Percentiles rank a stretch among this genome's conserved stretches.
Evolutionary conservation across 2,329 filamentous ascomycete genomes (phyloP).

Genomic region (Penicillium hordei): DNA sequence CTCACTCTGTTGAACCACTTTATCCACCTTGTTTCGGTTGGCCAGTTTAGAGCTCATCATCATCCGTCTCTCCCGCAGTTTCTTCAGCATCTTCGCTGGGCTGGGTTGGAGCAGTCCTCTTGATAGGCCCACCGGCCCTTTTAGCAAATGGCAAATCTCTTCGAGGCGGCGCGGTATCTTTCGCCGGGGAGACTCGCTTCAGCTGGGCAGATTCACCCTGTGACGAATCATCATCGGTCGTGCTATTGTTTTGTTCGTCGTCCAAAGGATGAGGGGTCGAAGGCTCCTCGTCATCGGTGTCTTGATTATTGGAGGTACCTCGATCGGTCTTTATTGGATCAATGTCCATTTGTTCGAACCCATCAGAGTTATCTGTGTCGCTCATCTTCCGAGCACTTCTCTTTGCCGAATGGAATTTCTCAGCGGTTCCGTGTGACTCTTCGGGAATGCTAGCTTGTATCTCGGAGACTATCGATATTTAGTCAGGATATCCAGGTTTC

Average conservation of each 20-base stretch:
- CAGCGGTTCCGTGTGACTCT: slow-evolving; percentile 13
- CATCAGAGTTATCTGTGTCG: slow-evolving; percentile 33
- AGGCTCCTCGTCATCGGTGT: slow-evolving; percentile 28
- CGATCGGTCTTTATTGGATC: slow-evolving; percentile 22
- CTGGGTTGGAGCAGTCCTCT: slow-evolving; percentile 4
- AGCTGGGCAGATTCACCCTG: neutral
- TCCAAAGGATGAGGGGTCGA: slow-evolving; percentile 37
- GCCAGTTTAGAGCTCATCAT: slow-evolving; percentile 41
- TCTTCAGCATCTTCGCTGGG: slow-evolving; percentile 23
- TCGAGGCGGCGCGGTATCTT: slow-evolving; percentile 32
- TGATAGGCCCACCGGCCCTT: slow-evolving; percentile 11
- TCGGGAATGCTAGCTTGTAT: slow-evolving; percentile 22
- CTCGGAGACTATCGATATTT: slow-evolving; percentile 26
- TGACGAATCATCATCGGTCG: slow-evolving; percentile 32
- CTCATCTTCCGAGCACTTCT: slow-evolving; percentile 26
- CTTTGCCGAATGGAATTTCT: slow-evolving; percentile 26
- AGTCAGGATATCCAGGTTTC: neutral
- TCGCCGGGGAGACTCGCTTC: slow-evolving; percentile 1
- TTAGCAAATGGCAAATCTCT: slow-evolving; percentile 45
- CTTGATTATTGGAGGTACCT: slow-evolving; percentile 17
- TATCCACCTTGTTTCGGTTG: neutral
- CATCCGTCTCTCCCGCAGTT: slow-evolving; percentile 40
- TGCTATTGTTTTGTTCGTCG: slow-evolving; percentile 33
- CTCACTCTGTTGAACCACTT: neutral
- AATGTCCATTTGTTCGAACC: slow-evolving; percentile 41